Percentiles rank a stretch among this genome's conserved stretches.
These are phyloP conservation scores for Claviceps monticola DNA, from an alignment of 2,329 filamentous ascomycete genomes.

Conservation along the genomic window DNA sequence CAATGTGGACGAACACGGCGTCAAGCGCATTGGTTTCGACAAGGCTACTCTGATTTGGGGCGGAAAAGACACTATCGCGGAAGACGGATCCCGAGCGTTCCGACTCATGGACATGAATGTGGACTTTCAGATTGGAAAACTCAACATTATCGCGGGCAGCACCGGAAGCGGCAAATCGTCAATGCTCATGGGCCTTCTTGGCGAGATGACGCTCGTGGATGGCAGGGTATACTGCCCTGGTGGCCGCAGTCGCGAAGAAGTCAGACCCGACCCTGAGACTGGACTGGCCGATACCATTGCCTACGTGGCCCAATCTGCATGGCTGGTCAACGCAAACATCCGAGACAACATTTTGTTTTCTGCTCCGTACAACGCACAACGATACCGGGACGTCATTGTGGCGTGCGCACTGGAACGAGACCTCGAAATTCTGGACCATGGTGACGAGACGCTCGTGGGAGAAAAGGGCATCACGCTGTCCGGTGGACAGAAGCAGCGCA, in stretches of 20 bases:
- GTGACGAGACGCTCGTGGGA: conserved; percentile 86
- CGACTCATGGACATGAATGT: conserved; percentile 72
- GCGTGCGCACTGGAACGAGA: conserved; percentile 88
- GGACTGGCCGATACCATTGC: conserved; percentile 83
- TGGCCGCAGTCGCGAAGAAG: conserved; percentile 71
- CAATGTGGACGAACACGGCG: conserved; percentile 53
- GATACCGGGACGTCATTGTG: conserved; percentile 78
- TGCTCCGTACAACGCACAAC: conserved; percentile 61
- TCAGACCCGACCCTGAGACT: conserved; percentile 68
- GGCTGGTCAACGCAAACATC: conserved; percentile 92
- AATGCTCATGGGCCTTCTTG: conserved; percentile 84
- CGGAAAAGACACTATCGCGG: conserved; percentile 43
- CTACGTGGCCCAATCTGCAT: conserved; percentile 93
- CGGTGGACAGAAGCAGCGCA: conserved; percentile 93
- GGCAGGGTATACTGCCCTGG: conserved; percentile 78
- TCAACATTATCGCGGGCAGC: conserved; percentile 86
- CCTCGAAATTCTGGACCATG: conserved; percentile 79
- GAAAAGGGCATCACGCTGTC: conserved; percentile 96
- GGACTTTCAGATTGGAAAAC: conserved; percentile 68
- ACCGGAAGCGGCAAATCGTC: conserved; percentile 95
- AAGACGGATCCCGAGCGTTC: conserved; percentile 61
- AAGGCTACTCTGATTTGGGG: conserved; percentile 86
- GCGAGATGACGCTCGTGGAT: conserved; percentile 81
- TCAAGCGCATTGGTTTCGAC: conserved; percentile 70
- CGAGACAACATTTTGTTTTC: conserved; percentile 93